Conservation (phyloP, 768 basidiomycete species). For the Boletus reticulatus region DNA sequence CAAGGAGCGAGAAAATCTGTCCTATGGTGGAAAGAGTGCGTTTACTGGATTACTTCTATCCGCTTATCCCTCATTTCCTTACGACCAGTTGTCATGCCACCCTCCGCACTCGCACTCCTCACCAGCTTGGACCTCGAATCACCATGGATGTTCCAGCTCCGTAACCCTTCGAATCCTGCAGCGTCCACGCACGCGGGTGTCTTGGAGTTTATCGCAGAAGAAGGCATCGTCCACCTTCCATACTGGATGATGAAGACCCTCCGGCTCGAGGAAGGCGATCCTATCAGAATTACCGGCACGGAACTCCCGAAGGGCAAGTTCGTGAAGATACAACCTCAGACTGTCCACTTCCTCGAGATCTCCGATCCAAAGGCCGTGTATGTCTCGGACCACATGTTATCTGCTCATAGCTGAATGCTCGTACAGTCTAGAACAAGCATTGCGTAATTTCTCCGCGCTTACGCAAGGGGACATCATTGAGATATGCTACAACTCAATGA, state of each 20-base stretch:
- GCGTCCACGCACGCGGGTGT: constrained; percentile 95
- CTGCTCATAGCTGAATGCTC: neutral
- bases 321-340: constrained; percentile 96
- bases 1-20: constrained; percentile 82
- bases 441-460: constrained; percentile 89
- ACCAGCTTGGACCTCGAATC: constrained; percentile 83
- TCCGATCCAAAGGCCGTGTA: constrained; percentile 98
- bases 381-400: constrained; percentile 30
- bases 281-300: constrained; percentile 87
- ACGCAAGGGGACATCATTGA: constrained; percentile 98
- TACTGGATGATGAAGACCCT: constrained; percentile 99
- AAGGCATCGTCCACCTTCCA: constrained; percentile 92
- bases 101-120: constrained; percentile 86
- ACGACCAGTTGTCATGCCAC: constrained; percentile 89
- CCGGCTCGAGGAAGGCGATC: constrained; percentile 90
- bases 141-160: constrained; percentile 96
- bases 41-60: constrained; percentile 32
- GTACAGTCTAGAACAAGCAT: constrained; percentile 84
- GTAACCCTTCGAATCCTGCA: constrained; percentile 81
- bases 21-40: constrained; percentile 96
- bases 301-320: constrained; percentile 90
- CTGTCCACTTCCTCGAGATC: constrained; percentile 92
- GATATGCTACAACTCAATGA: constrained; percentile 94
- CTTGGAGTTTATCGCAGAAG: constrained; percentile 97
- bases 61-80: constrained; percentile 6